A percentile compares a stretch with the other conserved stretches of the same genome.
phyloP scores from a whole-genome alignment of 2,329 filamentous ascomycete species.

The Scopulariopsis brevicaulis region DNA sequence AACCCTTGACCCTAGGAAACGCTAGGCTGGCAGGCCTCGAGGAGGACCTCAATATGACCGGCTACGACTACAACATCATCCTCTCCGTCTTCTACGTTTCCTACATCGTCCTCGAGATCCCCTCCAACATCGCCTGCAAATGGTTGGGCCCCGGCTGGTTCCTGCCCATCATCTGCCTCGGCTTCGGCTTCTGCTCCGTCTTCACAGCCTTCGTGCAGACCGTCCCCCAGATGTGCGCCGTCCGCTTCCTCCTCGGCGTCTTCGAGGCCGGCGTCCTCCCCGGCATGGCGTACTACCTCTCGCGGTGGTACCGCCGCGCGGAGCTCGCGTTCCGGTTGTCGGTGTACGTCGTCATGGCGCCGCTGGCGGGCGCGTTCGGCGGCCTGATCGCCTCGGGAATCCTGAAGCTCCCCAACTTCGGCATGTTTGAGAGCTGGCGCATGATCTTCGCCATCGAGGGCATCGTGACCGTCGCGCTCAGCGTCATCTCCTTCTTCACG shows the following conservation, averaged over 20 bases:
- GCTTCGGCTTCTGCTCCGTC: slow-evolving; percentile 47
- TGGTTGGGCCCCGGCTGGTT: slow-evolving; percentile 55
- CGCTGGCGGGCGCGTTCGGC: slow-evolving; percentile 55
- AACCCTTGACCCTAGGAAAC: slow-evolving; percentile 54
- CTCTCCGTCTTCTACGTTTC: slow-evolving; percentile 53
- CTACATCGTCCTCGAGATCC: slow-evolving; percentile 56
- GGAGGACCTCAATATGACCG: slow-evolving; percentile 37
- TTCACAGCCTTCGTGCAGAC: slow-evolving; percentile 47
- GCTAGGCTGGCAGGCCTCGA: slow-evolving; percentile 47
- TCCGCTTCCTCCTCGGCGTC: slow-evolving; percentile 47
- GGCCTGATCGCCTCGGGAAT: slow-evolving; percentile 53
- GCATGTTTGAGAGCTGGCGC: slow-evolving; percentile 45
- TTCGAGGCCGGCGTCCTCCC: slow-evolving; percentile 57
- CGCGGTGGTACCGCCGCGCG: slow-evolving; percentile 40
- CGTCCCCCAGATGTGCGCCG: slow-evolving; percentile 32
- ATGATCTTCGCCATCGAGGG: slow-evolving; percentile 68
- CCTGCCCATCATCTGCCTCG: slow-evolving; percentile 42
- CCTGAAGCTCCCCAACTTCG: slow-evolving; percentile 44
- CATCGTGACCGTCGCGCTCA: slow-evolving; percentile 40
- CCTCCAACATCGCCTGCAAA: slow-evolving; percentile 51
- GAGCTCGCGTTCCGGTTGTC: slow-evolving; percentile 47
- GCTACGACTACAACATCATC: slow-evolving; percentile 51
- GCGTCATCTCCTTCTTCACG: slow-evolving; percentile 46
- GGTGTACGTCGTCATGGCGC: slow-evolving; percentile 54
- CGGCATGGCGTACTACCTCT: slow-evolving; percentile 55